Evolutionary conservation across 2,329 filamentous ascomycete genomes (phyloP), one percentile per base, ranked within the genome.

Genomic region (Pseudocercospora ulei): DNA sequence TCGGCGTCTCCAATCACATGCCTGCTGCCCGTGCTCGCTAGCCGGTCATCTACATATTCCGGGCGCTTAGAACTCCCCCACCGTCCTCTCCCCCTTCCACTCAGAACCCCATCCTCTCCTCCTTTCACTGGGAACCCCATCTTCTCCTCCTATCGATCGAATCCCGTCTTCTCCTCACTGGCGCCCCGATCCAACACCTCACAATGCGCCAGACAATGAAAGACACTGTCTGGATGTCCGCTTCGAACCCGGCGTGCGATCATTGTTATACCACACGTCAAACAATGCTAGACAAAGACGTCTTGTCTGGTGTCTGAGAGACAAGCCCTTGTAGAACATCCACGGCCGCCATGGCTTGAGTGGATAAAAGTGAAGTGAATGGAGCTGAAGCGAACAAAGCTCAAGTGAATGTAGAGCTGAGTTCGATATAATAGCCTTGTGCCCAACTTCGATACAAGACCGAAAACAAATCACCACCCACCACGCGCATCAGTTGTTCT

Each of bases 341-440:
- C n/a, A n/a, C n/a, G n/a, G n/a, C n/a, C n/a, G n/a, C n/a, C n/a
- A n/a, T n/a, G n/a, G n/a, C n/a, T n/a, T n/a, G n/a, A n/a, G n/a
- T 28, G 18, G 9, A 11, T 22, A 17, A 33, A 33, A 2, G n/a
- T 19, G 17, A 22, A 19, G 13, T 11, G 23, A 33, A 11, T 23
- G 18, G 18, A 13, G 6, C 18, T 20, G 16, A n/a, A 33, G 11
- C n/a, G 18, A 12, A 11, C 20, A 17, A 33, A 33, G 1, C 5
- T 19, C 9, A 22, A 19, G 13, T 11, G 23, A 33, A 11, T 23
- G 18, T 9, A 13, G 6, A 11, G 11, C 9, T 13, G 23, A 11
- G 5, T 23, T 33, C 18, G 17, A 33, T 33, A 33, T 33, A 33
- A 33, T 33, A 19, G 11, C 30, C 30, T 33, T 33, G 30, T 33